Percentiles rank a stretch among this genome's conserved stretches.
phyloP scores from a whole-genome alignment of 2,329 filamentous ascomycete genomes.

The Fusarium odoratissimum region DNA sequence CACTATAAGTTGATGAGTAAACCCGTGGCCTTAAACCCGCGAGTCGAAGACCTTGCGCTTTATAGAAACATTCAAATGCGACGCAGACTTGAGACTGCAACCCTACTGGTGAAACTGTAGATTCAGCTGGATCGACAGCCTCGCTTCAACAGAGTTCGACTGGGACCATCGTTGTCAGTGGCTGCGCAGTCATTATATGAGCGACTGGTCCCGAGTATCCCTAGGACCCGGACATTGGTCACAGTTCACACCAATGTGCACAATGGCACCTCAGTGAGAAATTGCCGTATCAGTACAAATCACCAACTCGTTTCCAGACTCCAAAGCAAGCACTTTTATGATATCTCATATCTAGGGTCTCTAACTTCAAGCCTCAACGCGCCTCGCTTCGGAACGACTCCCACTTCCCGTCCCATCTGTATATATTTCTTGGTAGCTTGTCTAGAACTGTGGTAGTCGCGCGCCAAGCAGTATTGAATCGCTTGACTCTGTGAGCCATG shows the following conservation, averaged over 20 bases:
- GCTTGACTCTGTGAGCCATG: conserved; percentile 2
- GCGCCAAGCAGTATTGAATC: neutral
- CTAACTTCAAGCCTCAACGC: neutral
- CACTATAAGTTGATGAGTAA: neutral
- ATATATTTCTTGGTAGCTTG: neutral
- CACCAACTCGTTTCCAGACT: neutral
- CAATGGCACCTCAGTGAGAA: neutral
- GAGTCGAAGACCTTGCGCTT: neutral
- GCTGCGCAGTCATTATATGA: neutral
- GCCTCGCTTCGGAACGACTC: conserved; percentile 17
- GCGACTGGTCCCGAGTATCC: neutral
- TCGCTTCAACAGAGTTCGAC: neutral
- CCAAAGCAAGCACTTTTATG: neutral
- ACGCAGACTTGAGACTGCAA: neutral
- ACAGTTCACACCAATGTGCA: neutral
- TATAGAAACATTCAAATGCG: neutral
- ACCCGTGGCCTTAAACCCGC: neutral
- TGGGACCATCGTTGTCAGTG: neutral
- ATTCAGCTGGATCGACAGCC: neutral
- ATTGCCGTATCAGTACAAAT: neutral
- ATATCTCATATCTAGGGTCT: neutral
- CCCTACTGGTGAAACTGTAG: neutral
- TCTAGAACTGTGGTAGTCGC: neutral
- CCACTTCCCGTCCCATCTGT: neutral
- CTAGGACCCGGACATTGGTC: neutral